Evolutionary conservation across 331 rosid genomes (phyloP).

Genomic region (Quercus tomentella): DNA sequence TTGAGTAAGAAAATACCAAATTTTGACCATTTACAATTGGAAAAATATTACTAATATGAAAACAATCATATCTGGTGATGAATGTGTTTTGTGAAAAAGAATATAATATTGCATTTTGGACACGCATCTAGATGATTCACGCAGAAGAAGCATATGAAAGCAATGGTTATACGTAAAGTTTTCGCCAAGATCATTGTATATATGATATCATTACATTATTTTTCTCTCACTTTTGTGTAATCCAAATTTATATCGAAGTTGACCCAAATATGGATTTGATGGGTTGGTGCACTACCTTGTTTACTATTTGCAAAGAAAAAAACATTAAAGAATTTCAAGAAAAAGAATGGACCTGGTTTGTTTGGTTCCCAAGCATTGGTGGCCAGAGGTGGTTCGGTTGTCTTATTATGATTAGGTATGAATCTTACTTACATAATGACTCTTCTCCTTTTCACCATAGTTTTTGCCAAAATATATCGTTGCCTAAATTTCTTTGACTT

Average conservation of each 20-base stretch:
- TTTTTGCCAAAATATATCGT: background rate
- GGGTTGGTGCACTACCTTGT: slow-evolving; percentile 40
- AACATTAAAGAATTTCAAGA: background rate
- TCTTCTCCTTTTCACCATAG: background rate
- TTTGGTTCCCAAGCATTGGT: slow-evolving; percentile 39
- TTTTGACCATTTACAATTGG: slow-evolving; percentile 12
- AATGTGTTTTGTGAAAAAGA: slow-evolving; percentile 20
- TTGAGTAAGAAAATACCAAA: background rate
- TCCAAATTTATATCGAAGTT: background rate
- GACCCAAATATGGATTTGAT: slow-evolving; percentile 24
- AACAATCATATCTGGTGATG: slow-evolving; percentile 5
- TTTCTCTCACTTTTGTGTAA: slow-evolving; percentile 1
- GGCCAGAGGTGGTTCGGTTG: slow-evolving; percentile 26
- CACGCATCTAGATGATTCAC: background rate
- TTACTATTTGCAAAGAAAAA: slow-evolving; percentile 15
- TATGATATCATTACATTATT: background rate
- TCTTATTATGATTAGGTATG: slow-evolving; percentile 37
- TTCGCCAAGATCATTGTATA: background rate
- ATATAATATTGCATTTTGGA: slow-evolving; percentile 4
- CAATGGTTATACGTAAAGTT: background rate
- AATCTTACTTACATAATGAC: slow-evolving; percentile 1
- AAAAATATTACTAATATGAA: background rate
- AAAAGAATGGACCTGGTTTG: slow-evolving; percentile 16
- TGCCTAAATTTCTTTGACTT: too few relatives aligned
- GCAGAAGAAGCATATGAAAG: background rate